Evolutionary conservation across 2,329 filamentous ascomycete species (phyloP).

Genomic region (Microdochium bolleyi): DNA sequence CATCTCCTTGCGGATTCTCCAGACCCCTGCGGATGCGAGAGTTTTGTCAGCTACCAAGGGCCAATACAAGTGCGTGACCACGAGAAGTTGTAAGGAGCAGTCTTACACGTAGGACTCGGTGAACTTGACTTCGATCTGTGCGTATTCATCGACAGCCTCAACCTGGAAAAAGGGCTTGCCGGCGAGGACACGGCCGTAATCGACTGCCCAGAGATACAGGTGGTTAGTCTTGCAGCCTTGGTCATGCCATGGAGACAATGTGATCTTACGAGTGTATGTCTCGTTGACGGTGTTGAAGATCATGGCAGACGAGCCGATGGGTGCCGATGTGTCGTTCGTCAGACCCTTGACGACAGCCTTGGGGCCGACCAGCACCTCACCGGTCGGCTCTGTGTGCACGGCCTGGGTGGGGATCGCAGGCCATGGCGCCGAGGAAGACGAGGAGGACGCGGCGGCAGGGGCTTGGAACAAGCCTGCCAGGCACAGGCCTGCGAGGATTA

Average conservation of each 20-base stretch:
- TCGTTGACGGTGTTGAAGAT: not conserved
- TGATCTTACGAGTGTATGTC: not conserved
- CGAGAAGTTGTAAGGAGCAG: too few relatives aligned
- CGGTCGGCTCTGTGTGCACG: not conserved
- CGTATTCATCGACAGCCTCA: not conserved
- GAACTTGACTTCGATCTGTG: conserved; percentile 3
- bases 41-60: not conserved
- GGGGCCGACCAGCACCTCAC: not conserved
- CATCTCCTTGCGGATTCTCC: not conserved
- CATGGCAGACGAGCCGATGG: not conserved
- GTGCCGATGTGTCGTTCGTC: not conserved
- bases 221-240: too few relatives aligned
- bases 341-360: not conserved
- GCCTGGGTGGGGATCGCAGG: not conserved
- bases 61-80: not conserved
- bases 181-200: not conserved
- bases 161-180: not conserved
- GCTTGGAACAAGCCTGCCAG: not conserved
- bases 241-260: too few relatives aligned
- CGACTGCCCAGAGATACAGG: not conserved
- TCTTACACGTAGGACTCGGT: not conserved
- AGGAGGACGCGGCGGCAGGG: not conserved
- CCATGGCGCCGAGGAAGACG: not conserved
- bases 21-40: not conserved
- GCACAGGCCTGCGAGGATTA: not conserved